These are phyloP conservation scores for Chionographis japonica DNA, from an alignment of 106 monocot genomes.

Conservation along the genomic window DNA sequence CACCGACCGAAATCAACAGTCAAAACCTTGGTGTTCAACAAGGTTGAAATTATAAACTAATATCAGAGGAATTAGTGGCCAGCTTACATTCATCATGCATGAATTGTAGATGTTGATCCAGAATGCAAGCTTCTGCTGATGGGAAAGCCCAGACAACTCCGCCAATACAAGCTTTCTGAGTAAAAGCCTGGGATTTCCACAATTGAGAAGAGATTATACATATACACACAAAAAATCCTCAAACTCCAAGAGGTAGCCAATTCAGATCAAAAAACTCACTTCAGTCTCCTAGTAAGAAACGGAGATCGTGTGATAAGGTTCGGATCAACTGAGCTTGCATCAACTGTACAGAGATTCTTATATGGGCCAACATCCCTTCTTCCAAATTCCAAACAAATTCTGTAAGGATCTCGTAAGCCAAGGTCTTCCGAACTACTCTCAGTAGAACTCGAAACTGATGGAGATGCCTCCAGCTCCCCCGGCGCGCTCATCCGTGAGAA, in stretches of 20 bases:
- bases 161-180: conserved; percentile 56
- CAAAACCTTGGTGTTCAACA: too few species aligned
- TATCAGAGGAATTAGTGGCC: neutral
- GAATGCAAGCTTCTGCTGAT: conserved; percentile 93
- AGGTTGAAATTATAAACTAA: neutral
- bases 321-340: conserved; percentile 22
- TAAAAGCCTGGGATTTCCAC: conserved; percentile 45
- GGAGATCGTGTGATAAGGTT: conserved; percentile 19
- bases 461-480: conserved; percentile 21
- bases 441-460: conserved; percentile 47
- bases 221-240: neutral
- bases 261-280: conserved; percentile 30
- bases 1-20: too few species aligned
- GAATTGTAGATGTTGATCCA: conserved; percentile 98
- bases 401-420: conserved; percentile 58
- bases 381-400: conserved; percentile 50
- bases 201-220: neutral
- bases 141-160: conserved; percentile 58
- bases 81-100: conserved; percentile 96
- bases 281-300: conserved; percentile 36
- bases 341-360: conserved; percentile 40
- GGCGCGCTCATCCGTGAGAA: conserved; percentile 31
- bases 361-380: conserved; percentile 79
- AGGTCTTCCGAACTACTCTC: conserved; percentile 23
- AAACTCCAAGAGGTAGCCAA: too few species aligned